A percentile compares a stretch with the other conserved stretches of the same genome.
Conservation (phyloP, 305 asterid species). For the Fraxinus angustifolia region DNA sequence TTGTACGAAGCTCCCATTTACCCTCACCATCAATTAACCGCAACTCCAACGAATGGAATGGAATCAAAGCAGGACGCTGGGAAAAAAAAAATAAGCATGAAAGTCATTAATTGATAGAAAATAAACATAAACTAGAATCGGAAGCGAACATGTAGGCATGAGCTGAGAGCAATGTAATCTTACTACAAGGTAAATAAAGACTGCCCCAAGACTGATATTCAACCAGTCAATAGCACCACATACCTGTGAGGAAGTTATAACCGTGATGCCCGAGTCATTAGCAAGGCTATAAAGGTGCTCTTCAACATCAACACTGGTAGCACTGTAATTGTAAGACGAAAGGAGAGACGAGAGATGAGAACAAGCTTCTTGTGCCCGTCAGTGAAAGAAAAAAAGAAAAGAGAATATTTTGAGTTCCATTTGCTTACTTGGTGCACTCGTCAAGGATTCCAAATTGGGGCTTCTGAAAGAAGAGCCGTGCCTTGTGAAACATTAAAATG, state of each 20-base stretch:
- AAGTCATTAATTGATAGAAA: background rate
- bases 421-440: slow-evolving; percentile 93
- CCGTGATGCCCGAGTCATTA: slow-evolving; percentile 74
- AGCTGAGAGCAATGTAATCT: slow-evolving; percentile 4
- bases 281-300: slow-evolving; percentile 95
- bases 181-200: slow-evolving; percentile 12
- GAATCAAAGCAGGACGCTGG: slow-evolving; percentile 97
- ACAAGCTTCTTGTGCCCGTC: slow-evolving; percentile 1
- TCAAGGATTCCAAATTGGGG: slow-evolving; percentile 93
- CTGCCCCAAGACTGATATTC: background rate
- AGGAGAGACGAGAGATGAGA: slow-evolving; percentile 2
- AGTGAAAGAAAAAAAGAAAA: background rate
- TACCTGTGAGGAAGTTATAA: slow-evolving; percentile 98
- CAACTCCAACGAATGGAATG: slow-evolving; percentile 85
- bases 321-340: slow-evolving; percentile 45
- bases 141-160: background rate
- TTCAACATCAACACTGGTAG: slow-evolving; percentile 98
- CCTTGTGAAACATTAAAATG: slow-evolving; percentile 45
- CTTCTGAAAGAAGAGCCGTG: slow-evolving; percentile 92
- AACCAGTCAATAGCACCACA: slow-evolving; percentile 9
- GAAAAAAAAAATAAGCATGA: background rate
- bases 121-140: slow-evolving; percentile 1
- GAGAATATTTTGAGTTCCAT: slow-evolving; percentile 11
- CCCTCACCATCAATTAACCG: slow-evolving; percentile 97
- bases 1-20: slow-evolving; percentile 92